Conservation (phyloP, 768 basidiomycete genomes). For the Phanerodontia chrysosporium region DNA sequence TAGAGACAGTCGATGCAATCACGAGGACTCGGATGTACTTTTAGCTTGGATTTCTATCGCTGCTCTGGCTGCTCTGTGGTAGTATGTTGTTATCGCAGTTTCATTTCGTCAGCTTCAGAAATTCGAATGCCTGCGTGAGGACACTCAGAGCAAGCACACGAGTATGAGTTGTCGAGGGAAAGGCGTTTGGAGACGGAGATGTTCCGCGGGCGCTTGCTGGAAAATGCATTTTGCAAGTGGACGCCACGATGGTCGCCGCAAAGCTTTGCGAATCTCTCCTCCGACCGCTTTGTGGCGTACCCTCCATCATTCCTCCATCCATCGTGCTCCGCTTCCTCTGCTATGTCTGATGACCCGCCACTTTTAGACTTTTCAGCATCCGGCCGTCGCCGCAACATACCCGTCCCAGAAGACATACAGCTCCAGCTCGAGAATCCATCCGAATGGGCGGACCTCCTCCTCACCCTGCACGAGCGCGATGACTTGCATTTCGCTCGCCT, state of each 20-base stretch:
- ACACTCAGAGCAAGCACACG: too few relatives aligned
- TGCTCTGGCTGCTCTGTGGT: too few relatives aligned
- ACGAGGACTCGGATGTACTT: background rate
- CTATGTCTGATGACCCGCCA: background rate
- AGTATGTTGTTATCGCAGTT: too few relatives aligned
- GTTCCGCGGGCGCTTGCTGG: too few relatives aligned
- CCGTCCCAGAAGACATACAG: background rate
- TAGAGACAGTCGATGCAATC: constrained; percentile 12
- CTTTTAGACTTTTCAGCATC: background rate
- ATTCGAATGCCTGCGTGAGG: too few relatives aligned
- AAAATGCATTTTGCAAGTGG: too few relatives aligned
- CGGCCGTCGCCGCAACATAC: background rate
- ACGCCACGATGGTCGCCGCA: too few relatives aligned
- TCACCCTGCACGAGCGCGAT: background rate
- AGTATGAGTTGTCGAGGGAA: too few relatives aligned
- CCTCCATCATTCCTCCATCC: background rate
- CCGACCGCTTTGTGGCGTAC: background rate
- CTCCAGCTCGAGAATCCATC: background rate
- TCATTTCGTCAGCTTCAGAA: too few relatives aligned
- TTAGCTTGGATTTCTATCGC: background rate
- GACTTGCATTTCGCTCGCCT: background rate
- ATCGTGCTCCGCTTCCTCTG: background rate
- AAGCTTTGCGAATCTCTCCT: background rate
- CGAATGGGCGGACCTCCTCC: background rate
- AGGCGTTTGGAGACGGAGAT: too few relatives aligned